Percentiles rank a stretch among this genome's conserved stretches.
Evolutionary conservation across 2,329 filamentous ascomycete genomes (phyloP).

Genomic region (Curvularia sp.): DNA sequence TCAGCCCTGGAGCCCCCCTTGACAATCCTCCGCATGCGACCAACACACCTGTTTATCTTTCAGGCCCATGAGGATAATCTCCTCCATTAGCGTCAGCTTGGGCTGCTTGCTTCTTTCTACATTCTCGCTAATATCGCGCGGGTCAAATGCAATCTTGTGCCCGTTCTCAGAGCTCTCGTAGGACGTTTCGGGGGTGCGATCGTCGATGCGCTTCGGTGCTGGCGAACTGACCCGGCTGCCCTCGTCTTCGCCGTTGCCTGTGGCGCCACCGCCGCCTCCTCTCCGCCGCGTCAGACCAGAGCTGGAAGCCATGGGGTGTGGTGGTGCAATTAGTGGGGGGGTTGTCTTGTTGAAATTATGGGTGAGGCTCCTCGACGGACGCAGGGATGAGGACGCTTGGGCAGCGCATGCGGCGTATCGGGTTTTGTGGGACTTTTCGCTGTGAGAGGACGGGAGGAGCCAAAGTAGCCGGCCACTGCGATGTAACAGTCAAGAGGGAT

Average conservation of each 20-base stretch:
- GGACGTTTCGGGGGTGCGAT: conserved; percentile 73
- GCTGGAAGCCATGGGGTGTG: conserved; percentile 67
- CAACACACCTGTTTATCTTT: conserved; percentile 94
- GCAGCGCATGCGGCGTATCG: conserved; percentile 43
- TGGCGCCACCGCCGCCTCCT: conserved; percentile 67
- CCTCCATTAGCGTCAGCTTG: conserved; percentile 98
- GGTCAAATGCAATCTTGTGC: conserved; percentile 98
- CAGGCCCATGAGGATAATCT: conserved; percentile 90
- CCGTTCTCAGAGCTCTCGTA: conserved; percentile 93
- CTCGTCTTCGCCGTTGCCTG: conserved; percentile 67
- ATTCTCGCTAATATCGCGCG: conserved; percentile 95
- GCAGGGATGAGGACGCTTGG: conserved; percentile 46
- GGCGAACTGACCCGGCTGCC: conserved; percentile 72
- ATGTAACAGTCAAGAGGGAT: conserved; percentile 29
- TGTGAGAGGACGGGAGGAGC: conserved; percentile 18
- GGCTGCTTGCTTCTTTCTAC: conserved; percentile 96
- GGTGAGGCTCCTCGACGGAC: conserved; percentile 43
- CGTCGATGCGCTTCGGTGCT: conserved; percentile 67
- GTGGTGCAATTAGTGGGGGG: conserved; percentile 38
- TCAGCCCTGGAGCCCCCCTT: conserved; percentile 27
- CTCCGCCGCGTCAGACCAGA: conserved; percentile 75
- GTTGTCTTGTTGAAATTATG: conserved; percentile 41
- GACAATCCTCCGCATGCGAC: conserved; percentile 14
- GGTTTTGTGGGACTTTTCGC: conserved; percentile 23
- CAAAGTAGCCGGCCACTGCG: conserved; percentile 17